Evolutionary conservation across 768 basidiomycete species (phyloP).

Genomic region (Chalciporus pseudorubinellus): DNA sequence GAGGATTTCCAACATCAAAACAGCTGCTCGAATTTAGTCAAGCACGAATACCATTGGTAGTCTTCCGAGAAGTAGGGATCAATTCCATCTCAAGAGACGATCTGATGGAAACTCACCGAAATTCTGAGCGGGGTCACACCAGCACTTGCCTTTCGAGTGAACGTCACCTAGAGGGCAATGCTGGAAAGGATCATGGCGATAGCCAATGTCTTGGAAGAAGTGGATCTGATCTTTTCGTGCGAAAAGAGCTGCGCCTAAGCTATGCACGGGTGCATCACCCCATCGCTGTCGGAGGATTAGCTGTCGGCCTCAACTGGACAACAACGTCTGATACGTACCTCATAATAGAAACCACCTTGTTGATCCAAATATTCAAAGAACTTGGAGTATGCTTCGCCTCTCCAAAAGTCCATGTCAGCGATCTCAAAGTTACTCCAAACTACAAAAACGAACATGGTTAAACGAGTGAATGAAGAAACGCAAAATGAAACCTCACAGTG

Average conservation of each 20-base stretch:
- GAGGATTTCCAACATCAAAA: conserved; percentile 35
- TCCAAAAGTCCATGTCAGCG: conserved; percentile 86
- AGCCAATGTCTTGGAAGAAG: conserved; percentile 85
- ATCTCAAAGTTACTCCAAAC: conserved; percentile 82
- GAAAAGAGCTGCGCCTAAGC: conserved; percentile 77
- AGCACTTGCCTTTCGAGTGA: conserved; percentile 62
- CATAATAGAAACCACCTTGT: conserved; percentile 89
- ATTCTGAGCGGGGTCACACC: conserved; percentile 67
- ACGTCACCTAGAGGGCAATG: conserved; percentile 62
- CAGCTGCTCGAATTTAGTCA: conserved; percentile 69
- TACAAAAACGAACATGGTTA: conserved; percentile 34
- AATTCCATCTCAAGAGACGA: neutral
- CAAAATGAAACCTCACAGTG: conserved; percentile 52
- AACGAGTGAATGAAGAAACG: neutral
- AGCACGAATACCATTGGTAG: conserved; percentile 86
- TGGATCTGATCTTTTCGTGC: conserved; percentile 72
- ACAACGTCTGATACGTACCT: conserved; percentile 45
- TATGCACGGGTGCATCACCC: conserved; percentile 89
- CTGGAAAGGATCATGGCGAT: conserved; percentile 76
- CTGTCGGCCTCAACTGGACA: neutral
- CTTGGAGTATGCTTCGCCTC: conserved; percentile 74
- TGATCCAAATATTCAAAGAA: conserved; percentile 83
- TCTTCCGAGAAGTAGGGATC: conserved; percentile 40
- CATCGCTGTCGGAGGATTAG: conserved; percentile 46
- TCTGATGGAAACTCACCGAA: conserved; percentile 49